Conservation (phyloP, 2,329 filamentous ascomycete genomes). For the Chaetomiaceae sp. region DNA sequence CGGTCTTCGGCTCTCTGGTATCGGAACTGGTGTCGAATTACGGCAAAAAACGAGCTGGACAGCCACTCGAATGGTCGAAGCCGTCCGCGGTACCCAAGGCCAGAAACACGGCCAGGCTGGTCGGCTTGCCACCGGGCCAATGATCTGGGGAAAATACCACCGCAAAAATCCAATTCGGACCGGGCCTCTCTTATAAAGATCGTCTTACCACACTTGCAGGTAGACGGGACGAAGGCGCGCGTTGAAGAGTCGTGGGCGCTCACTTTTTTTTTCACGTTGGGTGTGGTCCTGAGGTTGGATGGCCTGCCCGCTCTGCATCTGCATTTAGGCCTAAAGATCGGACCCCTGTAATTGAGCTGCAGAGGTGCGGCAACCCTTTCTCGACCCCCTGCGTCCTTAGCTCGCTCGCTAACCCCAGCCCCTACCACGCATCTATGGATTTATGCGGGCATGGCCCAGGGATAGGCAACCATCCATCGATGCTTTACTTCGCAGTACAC, state of each 20-base stretch:
- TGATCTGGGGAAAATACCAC: not conserved
- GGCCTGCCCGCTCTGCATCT: slow-evolving; percentile 17
- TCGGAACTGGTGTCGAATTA: not conserved
- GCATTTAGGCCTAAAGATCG: slow-evolving; percentile 22
- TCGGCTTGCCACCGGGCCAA: not conserved
- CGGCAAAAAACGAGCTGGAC: no score
- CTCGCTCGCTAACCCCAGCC: slow-evolving; percentile 7
- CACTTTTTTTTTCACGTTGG: slow-evolving; percentile 12
- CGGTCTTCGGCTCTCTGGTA: not conserved
- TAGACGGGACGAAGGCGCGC: not conserved
- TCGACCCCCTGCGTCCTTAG: slow-evolving; percentile 20
- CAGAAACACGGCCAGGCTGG: not conserved
- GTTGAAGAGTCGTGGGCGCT: slow-evolving; percentile 7
- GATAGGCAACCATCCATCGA: no score
- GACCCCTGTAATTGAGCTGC: slow-evolving; percentile 21
- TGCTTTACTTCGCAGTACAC: no score
- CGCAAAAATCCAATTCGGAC: not conserved
- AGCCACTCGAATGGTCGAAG: no score
- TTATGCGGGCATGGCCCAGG: no score
- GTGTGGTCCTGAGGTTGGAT: slow-evolving; percentile 7
- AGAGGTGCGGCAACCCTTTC: slow-evolving; percentile 18
- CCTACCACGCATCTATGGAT: no score
- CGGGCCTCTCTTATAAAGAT: not conserved
- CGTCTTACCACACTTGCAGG: not conserved
- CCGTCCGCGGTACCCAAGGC: no score